phyloP scores from a whole-genome alignment of 371 early-diverging fungal species.

The Apophysomyces variabilis region DNA sequence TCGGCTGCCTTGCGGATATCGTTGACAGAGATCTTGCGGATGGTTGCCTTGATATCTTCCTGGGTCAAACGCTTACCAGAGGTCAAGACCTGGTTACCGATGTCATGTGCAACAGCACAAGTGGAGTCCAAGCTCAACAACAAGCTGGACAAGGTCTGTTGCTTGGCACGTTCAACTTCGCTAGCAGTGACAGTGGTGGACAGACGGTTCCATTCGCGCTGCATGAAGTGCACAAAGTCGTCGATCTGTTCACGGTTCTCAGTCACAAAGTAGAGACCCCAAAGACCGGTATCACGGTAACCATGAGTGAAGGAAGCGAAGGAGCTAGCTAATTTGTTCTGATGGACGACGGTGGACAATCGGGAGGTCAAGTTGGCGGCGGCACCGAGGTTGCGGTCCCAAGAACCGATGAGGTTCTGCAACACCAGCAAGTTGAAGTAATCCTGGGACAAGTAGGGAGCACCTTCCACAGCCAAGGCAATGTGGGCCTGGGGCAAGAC shows the following conservation, averaged over 20 bases:
- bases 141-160: conserved; percentile 88
- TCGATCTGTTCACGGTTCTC: conserved; percentile 79
- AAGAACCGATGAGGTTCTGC: conserved; percentile 88
- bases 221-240: conserved; percentile 85
- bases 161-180: conserved; percentile 95
- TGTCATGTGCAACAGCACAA: conserved; percentile 88
- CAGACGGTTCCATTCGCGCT: conserved; percentile 90
- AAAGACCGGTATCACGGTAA: conserved; percentile 94
- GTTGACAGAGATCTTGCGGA: conserved; percentile 79
- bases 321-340: conserved; percentile 87
- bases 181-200: conserved; percentile 79
- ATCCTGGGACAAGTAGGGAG: conserved; percentile 85
- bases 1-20: conserved; percentile 83
- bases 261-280: conserved; percentile 87
- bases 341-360: conserved; percentile 77
- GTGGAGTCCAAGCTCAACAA: conserved; percentile 86
- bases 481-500: conserved; percentile 89
- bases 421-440: conserved; percentile 91
- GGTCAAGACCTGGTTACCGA: conserved; percentile 90
- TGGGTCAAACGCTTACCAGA: conserved; percentile 86
- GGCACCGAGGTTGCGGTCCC: conserved; percentile 88
- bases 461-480: conserved; percentile 93
- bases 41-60: conserved; percentile 79
- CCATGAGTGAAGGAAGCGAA: conserved; percentile 96
- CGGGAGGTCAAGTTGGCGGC: conserved; percentile 82